Conservation (phyloP, 2,329 filamentous ascomycete genomes). For the Colletotrichum brevisporum region DNA sequence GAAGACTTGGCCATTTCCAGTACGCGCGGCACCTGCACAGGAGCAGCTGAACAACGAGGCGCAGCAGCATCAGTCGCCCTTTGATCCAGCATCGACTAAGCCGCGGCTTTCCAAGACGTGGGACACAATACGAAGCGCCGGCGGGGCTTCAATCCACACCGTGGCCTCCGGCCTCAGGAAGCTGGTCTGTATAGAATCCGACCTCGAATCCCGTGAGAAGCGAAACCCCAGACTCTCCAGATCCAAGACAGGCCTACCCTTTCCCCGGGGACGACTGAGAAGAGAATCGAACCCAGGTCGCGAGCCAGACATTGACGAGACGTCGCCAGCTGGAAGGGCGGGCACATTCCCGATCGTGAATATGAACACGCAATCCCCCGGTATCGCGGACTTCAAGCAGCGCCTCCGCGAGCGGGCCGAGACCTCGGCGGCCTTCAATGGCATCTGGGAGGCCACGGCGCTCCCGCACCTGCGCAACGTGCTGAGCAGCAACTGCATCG, state of each 20-base stretch:
- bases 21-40: not conserved
- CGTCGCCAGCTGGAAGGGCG: not conserved
- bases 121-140: not conserved
- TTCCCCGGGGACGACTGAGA: not conserved
- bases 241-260: not conserved
- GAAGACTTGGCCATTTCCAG: not conserved
- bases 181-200: not conserved
- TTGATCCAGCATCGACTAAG: not conserved
- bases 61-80: not conserved
- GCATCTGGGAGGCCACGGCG: not conserved
- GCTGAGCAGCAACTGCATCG: not conserved
- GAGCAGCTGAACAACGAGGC: not conserved
- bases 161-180: not conserved
- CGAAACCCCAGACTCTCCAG: not conserved
- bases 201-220: not conserved
- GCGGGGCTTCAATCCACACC: not conserved
- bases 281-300: too few species aligned
- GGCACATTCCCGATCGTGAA: not conserved
- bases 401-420: not conserved
- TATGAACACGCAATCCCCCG: too few species aligned
- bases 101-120: not conserved
- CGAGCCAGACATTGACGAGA: not conserved
- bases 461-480: conserved; percentile 1
- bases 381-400: not conserved
- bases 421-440: not conserved